These are phyloP conservation scores for Limonium bicolor DNA, from an alignment of 148 eudicot genomes.

Conservation along the genomic window DNA sequence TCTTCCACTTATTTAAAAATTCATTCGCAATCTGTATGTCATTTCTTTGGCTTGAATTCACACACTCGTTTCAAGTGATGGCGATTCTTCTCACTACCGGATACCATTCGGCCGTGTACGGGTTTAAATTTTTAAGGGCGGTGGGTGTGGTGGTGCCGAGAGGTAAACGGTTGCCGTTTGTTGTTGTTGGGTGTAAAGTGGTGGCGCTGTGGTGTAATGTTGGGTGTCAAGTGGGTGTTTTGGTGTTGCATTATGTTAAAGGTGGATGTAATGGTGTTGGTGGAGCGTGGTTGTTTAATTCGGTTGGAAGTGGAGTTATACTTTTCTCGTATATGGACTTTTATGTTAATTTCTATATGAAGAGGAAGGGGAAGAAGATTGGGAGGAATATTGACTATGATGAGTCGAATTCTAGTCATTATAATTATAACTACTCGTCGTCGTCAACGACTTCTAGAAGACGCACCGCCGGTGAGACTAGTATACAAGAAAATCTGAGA, in stretches of 20 bases:
- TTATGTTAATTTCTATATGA: slow-evolving; percentile 5
- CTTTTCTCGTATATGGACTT: slow-evolving; percentile 16
- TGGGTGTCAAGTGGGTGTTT: slow-evolving; percentile 26
- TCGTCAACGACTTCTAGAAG: too few species aligned
- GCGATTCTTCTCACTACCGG: slow-evolving; percentile 19
- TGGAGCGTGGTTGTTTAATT: slow-evolving; percentile 27
- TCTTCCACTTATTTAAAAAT: slow-evolving; percentile 23
- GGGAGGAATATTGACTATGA: too few species aligned
- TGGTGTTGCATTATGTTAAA: slow-evolving; percentile 20
- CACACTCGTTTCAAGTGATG: slow-evolving; percentile 41
- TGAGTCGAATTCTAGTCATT: too few species aligned
- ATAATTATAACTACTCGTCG: too few species aligned
- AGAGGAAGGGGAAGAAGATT: not conserved
- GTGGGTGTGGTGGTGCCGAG: slow-evolving; percentile 21
- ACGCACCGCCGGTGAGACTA: too few species aligned
- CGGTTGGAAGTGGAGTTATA: slow-evolving; percentile 12
- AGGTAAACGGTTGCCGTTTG: slow-evolving; percentile 18
- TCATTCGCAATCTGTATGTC: slow-evolving; percentile 17
- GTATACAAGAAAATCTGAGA: too few species aligned
- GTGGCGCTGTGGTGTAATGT: slow-evolving; percentile 23
- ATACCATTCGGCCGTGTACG: slow-evolving; percentile 20
- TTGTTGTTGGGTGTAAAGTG: slow-evolving; percentile 23
- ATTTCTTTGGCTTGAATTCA: slow-evolving; percentile 41
- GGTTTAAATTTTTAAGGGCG: slow-evolving; percentile 22
- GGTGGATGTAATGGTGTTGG: slow-evolving; percentile 57